Evolutionary conservation across 2,329 filamentous ascomycete species (phyloP).

Genomic region (Bretziella fagacearum): DNA sequence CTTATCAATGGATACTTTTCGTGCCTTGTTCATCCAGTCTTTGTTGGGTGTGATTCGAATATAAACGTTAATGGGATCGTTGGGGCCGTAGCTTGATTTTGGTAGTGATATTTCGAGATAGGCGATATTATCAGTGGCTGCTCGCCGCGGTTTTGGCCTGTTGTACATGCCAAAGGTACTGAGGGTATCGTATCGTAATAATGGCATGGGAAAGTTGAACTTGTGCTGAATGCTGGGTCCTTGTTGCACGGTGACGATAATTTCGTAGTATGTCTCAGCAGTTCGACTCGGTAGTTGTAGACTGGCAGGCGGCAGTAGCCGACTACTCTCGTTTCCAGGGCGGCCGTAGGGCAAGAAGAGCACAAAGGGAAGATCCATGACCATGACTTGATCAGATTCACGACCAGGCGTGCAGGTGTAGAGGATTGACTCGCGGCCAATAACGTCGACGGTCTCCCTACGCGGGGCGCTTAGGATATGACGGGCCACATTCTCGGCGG

Average conservation of each 20-base stretch:
- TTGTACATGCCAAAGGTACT: constrained; percentile 99
- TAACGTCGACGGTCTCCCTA: constrained; percentile 79
- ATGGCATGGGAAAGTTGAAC: constrained; percentile 76
- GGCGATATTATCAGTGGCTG: constrained; percentile 76
- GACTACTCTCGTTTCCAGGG: constrained; percentile 74
- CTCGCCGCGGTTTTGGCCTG: constrained; percentile 73
- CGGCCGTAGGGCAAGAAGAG: constrained; percentile 93
- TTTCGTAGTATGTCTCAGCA: constrained; percentile 93
- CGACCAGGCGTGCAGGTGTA: constrained; percentile 72
- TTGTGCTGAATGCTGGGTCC: constrained; percentile 75
- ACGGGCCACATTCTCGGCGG: constrained; percentile 85
- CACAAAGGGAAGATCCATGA: constrained; percentile 95
- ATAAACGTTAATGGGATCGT: constrained; percentile 90
- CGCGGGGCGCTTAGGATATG: constrained; percentile 79
- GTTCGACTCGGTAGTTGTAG: constrained; percentile 79
- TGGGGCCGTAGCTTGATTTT: constrained; percentile 88
- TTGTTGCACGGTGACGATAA: constrained; percentile 91
- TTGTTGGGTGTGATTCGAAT: constrained; percentile 86
- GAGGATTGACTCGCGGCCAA: constrained; percentile 87
- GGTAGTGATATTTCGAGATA: constrained; percentile 83
- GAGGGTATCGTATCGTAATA: constrained; percentile 86
- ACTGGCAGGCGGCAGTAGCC: constrained; percentile 81
- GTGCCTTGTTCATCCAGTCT: constrained; percentile 80
- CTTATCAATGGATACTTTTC: constrained; percentile 81
- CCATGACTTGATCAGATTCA: constrained; percentile 74